Evolutionary conservation across 345 rosid species (phyloP).

Genomic region (Eucalyptus tenuipes): DNA sequence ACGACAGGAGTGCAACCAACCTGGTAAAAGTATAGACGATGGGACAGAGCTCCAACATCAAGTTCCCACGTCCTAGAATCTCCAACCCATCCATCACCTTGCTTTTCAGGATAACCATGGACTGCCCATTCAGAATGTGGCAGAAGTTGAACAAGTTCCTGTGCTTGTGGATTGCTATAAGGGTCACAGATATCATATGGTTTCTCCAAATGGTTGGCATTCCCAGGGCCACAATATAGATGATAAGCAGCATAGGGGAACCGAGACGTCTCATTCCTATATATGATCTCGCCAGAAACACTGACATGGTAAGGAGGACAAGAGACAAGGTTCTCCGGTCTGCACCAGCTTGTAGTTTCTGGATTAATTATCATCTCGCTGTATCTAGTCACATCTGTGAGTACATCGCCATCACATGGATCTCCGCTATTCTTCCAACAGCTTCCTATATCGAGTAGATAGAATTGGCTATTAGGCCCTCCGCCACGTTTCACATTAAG

Average conservation of each 20-base stretch:
- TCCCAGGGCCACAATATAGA: slow-evolving; percentile 36
- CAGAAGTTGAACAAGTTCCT: slow-evolving; percentile 31
- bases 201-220: slow-evolving; percentile 20
- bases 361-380: slow-evolving; percentile 41
- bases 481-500: slow-evolving; percentile 43
- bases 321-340: slow-evolving; percentile 17
- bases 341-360: slow-evolving; percentile 30
- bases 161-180: slow-evolving; percentile 47
- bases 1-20: neutral
- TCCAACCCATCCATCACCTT: slow-evolving; percentile 38
- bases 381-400: slow-evolving; percentile 46
- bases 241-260: slow-evolving; percentile 41
- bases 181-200: slow-evolving; percentile 40
- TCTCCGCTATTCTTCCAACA: slow-evolving; percentile 56
- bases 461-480: slow-evolving; percentile 38
- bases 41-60: slow-evolving; percentile 33
- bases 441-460: slow-evolving; percentile 45
- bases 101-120: slow-evolving; percentile 33
- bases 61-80: slow-evolving; percentile 36
- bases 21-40: slow-evolving; percentile 40
- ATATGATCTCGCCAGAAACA: slow-evolving; percentile 15
- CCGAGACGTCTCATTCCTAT: slow-evolving; percentile 21
- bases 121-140: slow-evolving; percentile 37
- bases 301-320: slow-evolving; percentile 40
- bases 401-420: slow-evolving; percentile 37